A percentile compares a stretch with the other conserved stretches of the same genome.
These are phyloP conservation scores for Apiotrichum gracile DNA, from an alignment of 1,284 basidiomycete genomes.

Conservation along the genomic window DNA sequence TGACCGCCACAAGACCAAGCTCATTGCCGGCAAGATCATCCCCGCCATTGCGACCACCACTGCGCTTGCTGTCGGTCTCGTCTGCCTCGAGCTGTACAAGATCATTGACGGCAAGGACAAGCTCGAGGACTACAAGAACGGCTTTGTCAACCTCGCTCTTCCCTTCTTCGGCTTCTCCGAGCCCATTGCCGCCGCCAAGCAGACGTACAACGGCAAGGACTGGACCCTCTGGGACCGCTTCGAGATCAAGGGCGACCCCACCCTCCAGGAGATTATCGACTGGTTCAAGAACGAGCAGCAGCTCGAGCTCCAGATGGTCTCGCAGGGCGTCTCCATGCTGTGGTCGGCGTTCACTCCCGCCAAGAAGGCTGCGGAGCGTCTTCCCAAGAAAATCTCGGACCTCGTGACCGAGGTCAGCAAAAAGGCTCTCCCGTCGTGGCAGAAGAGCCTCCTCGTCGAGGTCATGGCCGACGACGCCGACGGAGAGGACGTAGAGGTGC, in stretches of 20 bases:
- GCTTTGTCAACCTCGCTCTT: conserved; percentile 94
- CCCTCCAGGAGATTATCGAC: conserved; percentile 75
- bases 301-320: conserved; percentile 91
- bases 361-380: conserved; percentile 85
- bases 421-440: conserved; percentile 75
- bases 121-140: conserved; percentile 95
- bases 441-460: conserved; percentile 81
- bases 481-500: conserved; percentile 57
- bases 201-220: conserved; percentile 74
- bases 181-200: conserved; percentile 86
- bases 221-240: conserved; percentile 99
- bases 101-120: conserved; percentile 91
- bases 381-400: conserved; percentile 82
- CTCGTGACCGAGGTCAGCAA: conserved; percentile 91
- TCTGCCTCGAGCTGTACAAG: conserved; percentile 98
- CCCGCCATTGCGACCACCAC: conserved; percentile 99
- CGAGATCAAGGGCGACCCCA: conserved; percentile 83
- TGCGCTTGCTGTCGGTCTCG: conserved; percentile 86
- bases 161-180: conserved; percentile 99
- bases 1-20: conserved; percentile 92
- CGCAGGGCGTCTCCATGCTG: conserved; percentile 94
- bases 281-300: conserved; percentile 82
- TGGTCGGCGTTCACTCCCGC: conserved; percentile 89
- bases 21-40: conserved; percentile 99
- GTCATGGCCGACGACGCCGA: conserved; percentile 89